Evolutionary conservation across 2,329 filamentous ascomycete genomes (phyloP).

Genomic region (Penicillium rolfsii): DNA sequence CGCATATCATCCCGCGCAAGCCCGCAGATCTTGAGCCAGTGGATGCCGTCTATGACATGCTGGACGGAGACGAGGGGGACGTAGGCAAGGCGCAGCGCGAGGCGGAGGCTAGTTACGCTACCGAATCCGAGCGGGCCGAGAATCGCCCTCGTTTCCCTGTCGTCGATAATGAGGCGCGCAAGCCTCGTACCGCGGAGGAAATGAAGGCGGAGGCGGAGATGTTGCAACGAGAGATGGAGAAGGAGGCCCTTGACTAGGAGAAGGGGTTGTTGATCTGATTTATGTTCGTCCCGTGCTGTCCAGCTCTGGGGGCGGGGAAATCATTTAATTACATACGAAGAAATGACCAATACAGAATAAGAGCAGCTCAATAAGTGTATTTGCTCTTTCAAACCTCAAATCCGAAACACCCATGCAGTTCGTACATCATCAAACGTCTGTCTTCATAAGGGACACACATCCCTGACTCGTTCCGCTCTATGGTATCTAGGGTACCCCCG

Average conservation of each 20-base stretch:
- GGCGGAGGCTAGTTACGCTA: constrained; percentile 31
- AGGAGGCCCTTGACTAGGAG: constrained; percentile 38
- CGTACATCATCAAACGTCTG: constrained; percentile 19
- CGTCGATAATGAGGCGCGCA: constrained; percentile 72
- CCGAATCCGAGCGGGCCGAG: constrained; percentile 45
- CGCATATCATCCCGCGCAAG: constrained; percentile 81
- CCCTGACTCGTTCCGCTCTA: constrained; percentile 17
- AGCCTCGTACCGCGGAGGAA: constrained; percentile 68
- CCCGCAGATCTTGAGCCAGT: constrained; percentile 62
- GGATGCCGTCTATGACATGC: constrained; percentile 78
- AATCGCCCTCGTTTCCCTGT: constrained; percentile 65
- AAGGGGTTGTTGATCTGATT: background rate
- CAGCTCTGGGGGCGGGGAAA: background rate
- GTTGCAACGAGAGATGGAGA: constrained; percentile 53
- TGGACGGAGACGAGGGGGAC: constrained; percentile 85
- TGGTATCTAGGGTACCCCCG: constrained; percentile 21
- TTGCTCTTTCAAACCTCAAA: constrained; percentile 4
- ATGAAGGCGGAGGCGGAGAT: constrained; percentile 78
- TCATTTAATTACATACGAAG: constrained; percentile 5
- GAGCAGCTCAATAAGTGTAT: constrained; percentile 10
- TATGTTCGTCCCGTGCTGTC: background rate
- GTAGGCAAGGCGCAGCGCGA: constrained; percentile 72
- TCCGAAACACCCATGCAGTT: constrained; percentile 16
- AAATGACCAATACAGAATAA: constrained; percentile 2
- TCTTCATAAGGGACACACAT: constrained; percentile 17